Percentiles rank a stretch among this genome's conserved stretches.
phyloP scores from a whole-genome alignment of 345 rosid species.

The Noccaea caerulescens region DNA sequence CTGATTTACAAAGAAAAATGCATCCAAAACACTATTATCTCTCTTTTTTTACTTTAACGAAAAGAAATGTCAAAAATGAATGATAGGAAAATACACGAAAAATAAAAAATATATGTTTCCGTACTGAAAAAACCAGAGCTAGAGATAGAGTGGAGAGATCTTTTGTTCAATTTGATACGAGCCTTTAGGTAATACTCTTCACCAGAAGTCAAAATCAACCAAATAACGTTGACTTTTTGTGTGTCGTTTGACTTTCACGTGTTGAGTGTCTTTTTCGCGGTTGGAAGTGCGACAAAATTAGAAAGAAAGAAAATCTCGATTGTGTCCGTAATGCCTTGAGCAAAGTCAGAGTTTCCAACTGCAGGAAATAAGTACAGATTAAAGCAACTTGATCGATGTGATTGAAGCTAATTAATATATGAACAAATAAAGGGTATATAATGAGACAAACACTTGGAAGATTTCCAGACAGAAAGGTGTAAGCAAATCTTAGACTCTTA shows the following conservation, averaged over 20 bases:
- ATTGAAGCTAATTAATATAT: slow-evolving; percentile 10
- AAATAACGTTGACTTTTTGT: slow-evolving; percentile 34
- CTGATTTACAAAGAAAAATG: slow-evolving; percentile 29
- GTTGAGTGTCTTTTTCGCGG: slow-evolving; percentile 10
- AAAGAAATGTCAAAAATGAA: slow-evolving; percentile 20
- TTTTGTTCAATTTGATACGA: slow-evolving; percentile 26
- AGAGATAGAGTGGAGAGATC: slow-evolving; percentile 21
- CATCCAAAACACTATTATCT: slow-evolving; percentile 17
- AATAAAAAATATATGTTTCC: slow-evolving; percentile 20
- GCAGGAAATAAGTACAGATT: slow-evolving; percentile 12
- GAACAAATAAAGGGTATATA: slow-evolving; percentile 24
- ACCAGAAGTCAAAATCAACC: slow-evolving; percentile 38
- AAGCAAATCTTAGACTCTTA: slow-evolving; percentile 39
- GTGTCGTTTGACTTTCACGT: slow-evolving; percentile 21
- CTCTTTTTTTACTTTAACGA: slow-evolving; percentile 8
- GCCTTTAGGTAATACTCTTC: slow-evolving; percentile 28
- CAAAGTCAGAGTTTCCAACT: slow-evolving; percentile 47
- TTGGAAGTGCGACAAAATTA: slow-evolving; percentile 23
- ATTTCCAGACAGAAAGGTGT: slow-evolving; percentile 39
- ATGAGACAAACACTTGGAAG: slow-evolving; percentile 25
- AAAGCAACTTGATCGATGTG: slow-evolving; percentile 15
- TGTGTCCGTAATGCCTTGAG: slow-evolving; percentile 33
- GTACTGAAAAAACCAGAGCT: neutral
- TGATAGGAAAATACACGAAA: neutral
- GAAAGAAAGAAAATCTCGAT: slow-evolving; percentile 27